These are phyloP conservation scores for Picea engelmannii DNA, from an alignment of 83 land plant species.

Conservation along the genomic window DNA sequence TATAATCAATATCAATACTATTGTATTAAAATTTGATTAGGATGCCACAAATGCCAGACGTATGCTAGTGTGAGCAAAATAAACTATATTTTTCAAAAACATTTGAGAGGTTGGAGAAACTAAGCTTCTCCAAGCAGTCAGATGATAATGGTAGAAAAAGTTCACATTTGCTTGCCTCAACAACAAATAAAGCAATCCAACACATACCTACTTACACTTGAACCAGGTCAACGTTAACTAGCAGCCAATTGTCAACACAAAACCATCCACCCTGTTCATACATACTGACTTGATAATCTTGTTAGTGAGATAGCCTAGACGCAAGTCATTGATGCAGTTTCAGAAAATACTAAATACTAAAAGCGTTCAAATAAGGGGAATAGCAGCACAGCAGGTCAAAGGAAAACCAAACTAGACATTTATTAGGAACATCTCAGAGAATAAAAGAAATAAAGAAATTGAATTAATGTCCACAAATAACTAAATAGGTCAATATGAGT, in stretches of 20 bases:
- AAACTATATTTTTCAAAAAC: background rate
- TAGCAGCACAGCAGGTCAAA: no score
- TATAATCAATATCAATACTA: background rate
- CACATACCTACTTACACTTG: background rate
- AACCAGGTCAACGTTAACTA: background rate
- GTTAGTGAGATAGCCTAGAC: no score
- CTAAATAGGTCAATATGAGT: no score
- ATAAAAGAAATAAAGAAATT: no score
- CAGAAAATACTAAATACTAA: no score
- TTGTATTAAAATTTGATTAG: background rate
- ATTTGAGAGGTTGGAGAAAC: background rate
- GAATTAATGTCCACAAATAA: no score
- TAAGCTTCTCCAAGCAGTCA: background rate
- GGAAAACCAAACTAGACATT: no score
- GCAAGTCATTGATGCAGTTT: no score
- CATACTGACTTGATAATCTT: no score
- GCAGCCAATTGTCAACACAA: background rate
- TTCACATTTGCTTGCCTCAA: background rate
- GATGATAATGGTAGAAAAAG: background rate
- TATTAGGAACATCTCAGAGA: no score
- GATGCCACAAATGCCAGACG: background rate
- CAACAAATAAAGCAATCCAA: slow-evolving; percentile 1
- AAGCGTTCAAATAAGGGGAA: no score
- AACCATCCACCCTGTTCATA: background rate
- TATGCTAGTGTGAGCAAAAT: background rate